phyloP scores from a whole-genome alignment of 306 rosid genomes.

The Trichosanthes cucumerina region DNA sequence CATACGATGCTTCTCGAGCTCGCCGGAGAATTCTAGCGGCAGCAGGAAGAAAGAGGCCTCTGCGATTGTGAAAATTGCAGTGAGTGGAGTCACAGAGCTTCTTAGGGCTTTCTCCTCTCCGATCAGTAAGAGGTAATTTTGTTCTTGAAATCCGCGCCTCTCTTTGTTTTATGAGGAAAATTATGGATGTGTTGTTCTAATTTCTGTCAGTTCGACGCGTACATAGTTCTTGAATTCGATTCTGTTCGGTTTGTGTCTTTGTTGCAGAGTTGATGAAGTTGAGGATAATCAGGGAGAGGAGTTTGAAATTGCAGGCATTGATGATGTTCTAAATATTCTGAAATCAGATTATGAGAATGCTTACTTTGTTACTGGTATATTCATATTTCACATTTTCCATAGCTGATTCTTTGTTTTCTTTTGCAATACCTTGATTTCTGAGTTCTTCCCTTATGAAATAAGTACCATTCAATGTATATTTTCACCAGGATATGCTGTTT shows the following conservation, averaged over 20 bases:
- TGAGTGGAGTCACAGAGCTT: slow-evolving; percentile 59
- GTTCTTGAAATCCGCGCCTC: background rate
- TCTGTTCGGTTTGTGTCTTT: background rate
- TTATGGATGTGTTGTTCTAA: background rate
- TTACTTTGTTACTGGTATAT: slow-evolving; percentile 72
- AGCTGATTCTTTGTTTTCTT: background rate
- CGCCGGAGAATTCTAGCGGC: slow-evolving; percentile 10
- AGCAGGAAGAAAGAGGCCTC: slow-evolving; percentile 29
- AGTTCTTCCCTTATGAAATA: background rate
- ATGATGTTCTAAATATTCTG: slow-evolving; percentile 54
- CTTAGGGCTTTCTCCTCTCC: slow-evolving; percentile 53
- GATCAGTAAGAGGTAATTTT: slow-evolving; percentile 24
- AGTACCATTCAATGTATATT: background rate
- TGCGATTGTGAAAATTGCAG: slow-evolving; percentile 44
- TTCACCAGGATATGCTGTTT: background rate
- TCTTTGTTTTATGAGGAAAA: background rate
- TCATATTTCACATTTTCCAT: background rate
- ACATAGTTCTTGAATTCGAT: background rate
- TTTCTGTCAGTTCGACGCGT: background rate
- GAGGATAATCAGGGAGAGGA: slow-evolving; percentile 24
- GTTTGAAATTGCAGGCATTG: slow-evolving; percentile 34
- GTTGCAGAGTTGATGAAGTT: slow-evolving; percentile 18
- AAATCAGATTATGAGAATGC: slow-evolving; percentile 43
- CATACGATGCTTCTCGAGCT: slow-evolving; percentile 23
- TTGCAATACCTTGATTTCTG: background rate